Percentiles rank a stretch among this genome's conserved stretches.
phyloP scores from a whole-genome alignment of 495 filamentous ascomycete genomes.

The Annulohypoxylon maeteangense region DNA sequence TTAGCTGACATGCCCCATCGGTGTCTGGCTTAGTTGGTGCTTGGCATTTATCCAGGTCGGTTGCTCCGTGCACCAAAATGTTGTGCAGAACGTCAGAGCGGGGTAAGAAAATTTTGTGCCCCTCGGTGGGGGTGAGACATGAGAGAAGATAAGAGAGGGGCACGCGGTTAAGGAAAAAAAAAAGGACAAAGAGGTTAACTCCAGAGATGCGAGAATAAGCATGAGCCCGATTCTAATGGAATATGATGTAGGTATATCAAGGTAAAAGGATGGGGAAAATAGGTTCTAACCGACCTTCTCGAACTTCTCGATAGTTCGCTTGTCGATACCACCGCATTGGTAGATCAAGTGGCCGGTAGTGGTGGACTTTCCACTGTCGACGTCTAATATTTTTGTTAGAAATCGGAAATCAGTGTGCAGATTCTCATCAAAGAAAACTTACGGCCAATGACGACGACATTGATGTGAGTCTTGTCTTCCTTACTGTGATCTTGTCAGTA shows the following conservation, averaged over 20 bases:
- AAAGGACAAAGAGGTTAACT: constrained; percentile 20
- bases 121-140: constrained; percentile 44
- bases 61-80: constrained; percentile 48
- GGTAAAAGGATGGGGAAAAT: not conserved
- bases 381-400: constrained; percentile 65
- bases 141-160: constrained; percentile 33
- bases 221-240: not conserved
- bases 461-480: constrained; percentile 87
- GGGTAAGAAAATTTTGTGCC: constrained; percentile 52
- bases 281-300: constrained; percentile 82
- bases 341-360: constrained; percentile 98
- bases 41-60: constrained; percentile 27
- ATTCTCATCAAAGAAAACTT: constrained; percentile 77
- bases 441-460: constrained; percentile 98
- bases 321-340: constrained; percentile 99
- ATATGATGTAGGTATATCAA: too few species aligned
- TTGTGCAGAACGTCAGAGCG: constrained; percentile 45
- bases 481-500: constrained; percentile 67
- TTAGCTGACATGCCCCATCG: constrained; percentile 38
- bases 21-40: not conserved
- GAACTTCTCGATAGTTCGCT: constrained; percentile 99
- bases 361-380: constrained; percentile 99
- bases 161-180: constrained; percentile 44
- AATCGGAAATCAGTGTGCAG: not conserved
- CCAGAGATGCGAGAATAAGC: constrained; percentile 11